Evolutionary conservation across 78 protist species (phyloP), one percentile per base, ranked within the genome.

Genomic region (Tieghemostelium lacteum): DNA sequence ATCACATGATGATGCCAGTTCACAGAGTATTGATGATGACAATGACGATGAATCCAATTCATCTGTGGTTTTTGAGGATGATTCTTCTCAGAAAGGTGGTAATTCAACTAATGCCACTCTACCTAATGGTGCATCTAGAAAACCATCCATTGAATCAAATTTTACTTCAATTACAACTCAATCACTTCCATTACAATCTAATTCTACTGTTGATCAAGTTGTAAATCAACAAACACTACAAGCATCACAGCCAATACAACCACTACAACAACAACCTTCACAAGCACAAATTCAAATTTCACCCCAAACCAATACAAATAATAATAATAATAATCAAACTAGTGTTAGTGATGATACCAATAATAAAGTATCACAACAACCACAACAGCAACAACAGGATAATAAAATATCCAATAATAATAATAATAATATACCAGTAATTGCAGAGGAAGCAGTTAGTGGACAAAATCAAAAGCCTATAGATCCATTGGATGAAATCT

Each of bases 21-120:
- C 91, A 20, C 63, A 55, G 17, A 83, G 91, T 69, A 45, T 83
- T 19, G 91, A 83, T 60, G 91, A 83, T 19, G 91, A 83, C 50
- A 52, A 33, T 60, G 57, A 34, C 1, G 91, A 83, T 40, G 78
- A 73, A 34, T 33, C 55, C n/a, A n/a, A n/a, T n/a, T n/a, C n/a
- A n/a, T n/a, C n/a, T n/a, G n/a, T n/a, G n/a, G n/a, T n/a, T n/a
- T n/a, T n/a, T n/a, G n/a, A n/a, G n/a, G n/a, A n/a, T n/a, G n/a
- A n/a, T n/a, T n/a, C n/a, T n/a, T n/a, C n/a, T n/a, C n/a, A n/a
- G 7, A 7, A 65, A 19, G 39, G 6, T 65, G 2, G 26, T 65
- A 20, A 52, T 10, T n/a, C n/a, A n/a, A n/a, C n/a, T 8, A 49
- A 49, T 49, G 12, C 55, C 55, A 49, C 8, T 49, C 55, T 49